Evolutionary conservation across 495 filamentous ascomycete species (phyloP), one percentile per base, ranked within the genome.

Genomic region (Tuber borchii): DNA sequence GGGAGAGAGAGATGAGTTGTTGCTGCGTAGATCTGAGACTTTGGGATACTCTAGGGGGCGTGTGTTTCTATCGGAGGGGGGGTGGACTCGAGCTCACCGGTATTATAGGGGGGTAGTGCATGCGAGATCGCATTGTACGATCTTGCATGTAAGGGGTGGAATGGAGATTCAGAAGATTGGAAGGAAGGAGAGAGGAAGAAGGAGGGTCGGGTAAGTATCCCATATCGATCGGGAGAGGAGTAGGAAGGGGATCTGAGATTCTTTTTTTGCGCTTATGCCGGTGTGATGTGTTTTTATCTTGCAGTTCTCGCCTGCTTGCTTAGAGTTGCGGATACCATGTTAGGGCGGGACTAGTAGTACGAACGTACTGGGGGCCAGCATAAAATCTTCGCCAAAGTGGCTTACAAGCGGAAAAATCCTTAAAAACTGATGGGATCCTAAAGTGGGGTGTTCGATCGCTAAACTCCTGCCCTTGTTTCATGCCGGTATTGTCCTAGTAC

Each of bases 281-380:
- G 51, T 61, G 51, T 61, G 51, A 31, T 61, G 51, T 61, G 51
- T 61, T 61, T 26, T 61, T 56, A 56, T n/a, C 48, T 56, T 61
- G 51, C 51, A 61, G 51, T 26, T 10, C n/a, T 61, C 31, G n/a
- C n/a, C 22, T n/a, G 48, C 48, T 26, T n/a, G 48, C 3, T 40
- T 40, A 40, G 20, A 10, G 48, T 31, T 26, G 51, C 2, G 7
- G 51, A 19, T 61, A 61, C n/a, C 3, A 26, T 31, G 51, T 61
- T n/a, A 26, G 51, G 12, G 14, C 39, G 0, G 39, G 2, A 40
- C 39, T 40, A 4, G 39, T 4, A 40, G 39, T 40, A 40, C 39
- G 2, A 40, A 0, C 3, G 39, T 40, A 40, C 39, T 4, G 5
- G 39, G 39, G 39, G 39, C 39, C 5, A 37, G 34, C 34, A 37